A percentile compares a stretch with the other conserved stretches of the same genome.
Evolutionary conservation across 495 filamentous ascomycete species (phyloP).

Genomic region (Aspergillus biplanus): DNA sequence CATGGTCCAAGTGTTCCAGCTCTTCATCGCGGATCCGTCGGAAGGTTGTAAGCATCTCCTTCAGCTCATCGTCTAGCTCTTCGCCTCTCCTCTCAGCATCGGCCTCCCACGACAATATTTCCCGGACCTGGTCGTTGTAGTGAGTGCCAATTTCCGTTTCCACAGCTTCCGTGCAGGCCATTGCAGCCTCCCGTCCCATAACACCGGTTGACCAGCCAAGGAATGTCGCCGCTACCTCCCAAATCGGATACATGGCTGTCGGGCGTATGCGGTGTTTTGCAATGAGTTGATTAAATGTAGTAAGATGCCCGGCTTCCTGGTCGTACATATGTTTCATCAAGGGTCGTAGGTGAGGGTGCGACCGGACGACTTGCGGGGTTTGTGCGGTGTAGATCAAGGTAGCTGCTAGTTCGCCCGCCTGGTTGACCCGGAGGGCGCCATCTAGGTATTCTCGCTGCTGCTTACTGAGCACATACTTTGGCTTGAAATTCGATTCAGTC

Average conservation of each 20-base stretch:
- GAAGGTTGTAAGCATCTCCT: slow-evolving; percentile 70
- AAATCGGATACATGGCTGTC: slow-evolving; percentile 91
- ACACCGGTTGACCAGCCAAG: slow-evolving; percentile 88
- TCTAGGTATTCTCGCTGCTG: slow-evolving; percentile 78
- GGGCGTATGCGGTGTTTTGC: slow-evolving; percentile 90
- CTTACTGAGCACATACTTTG: slow-evolving; percentile 65
- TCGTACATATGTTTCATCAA: slow-evolving; percentile 98
- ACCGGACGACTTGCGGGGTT: slow-evolving; percentile 70
- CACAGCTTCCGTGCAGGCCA: slow-evolving; percentile 98
- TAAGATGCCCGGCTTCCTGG: slow-evolving; percentile 87
- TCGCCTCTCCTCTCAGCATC: slow-evolving; percentile 67
- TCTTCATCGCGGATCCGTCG: slow-evolving; percentile 93
- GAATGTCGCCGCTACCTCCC: slow-evolving; percentile 80
- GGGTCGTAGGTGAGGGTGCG: slow-evolving; percentile 82
- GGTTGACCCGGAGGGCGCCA: slow-evolving; percentile 84
- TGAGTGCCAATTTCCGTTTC: slow-evolving; percentile 97
- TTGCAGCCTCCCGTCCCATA: slow-evolving; percentile 92
- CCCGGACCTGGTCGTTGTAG: slow-evolving; percentile 89
- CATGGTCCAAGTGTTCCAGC: slow-evolving; percentile 94
- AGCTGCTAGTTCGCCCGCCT: slow-evolving; percentile 86
- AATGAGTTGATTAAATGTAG: slow-evolving; percentile 81
- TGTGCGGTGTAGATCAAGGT: slow-evolving; percentile 85
- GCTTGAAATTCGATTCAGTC: slow-evolving; percentile 31
- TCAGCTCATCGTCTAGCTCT: slow-evolving; percentile 77
- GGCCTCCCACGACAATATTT: slow-evolving; percentile 77